Base-by-base conservation (phyloP, 2,329 filamentous ascomycete genomes). In the Bertia moriformis region DNA sequence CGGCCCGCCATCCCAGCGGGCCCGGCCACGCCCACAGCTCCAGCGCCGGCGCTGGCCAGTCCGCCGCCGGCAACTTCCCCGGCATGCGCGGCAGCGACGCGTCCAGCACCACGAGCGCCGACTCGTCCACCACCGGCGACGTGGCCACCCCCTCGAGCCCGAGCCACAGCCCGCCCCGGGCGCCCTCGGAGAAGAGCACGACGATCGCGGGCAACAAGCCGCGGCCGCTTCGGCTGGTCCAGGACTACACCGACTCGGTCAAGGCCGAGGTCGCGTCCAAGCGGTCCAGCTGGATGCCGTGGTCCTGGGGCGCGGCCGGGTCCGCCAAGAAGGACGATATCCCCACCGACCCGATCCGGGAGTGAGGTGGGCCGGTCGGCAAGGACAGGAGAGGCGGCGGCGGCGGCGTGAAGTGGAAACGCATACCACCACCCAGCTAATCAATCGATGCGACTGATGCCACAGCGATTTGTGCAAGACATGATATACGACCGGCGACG, bases 221-320 rank as follows among this genome's bases (percentile, higher is more conserved):
- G 42, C 73, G 88, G 27, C 89, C 89, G 4, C 64, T 98, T 46
- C 72, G 89, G n/a, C 68, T 98, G 19, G 87, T 96, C 37, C 83
- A 91, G 59, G 85, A 93, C 61, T 80, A 81, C 47, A 56, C 60
- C 18, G 71, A 73, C 38, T 53, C 53, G 2, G 58, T 65, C 43
- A 65, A 67, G 49, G 54, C 56, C 15, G 57, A 63, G 39, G n/a
- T n/a, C n/a, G 56, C 52, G 20, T 70, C 69, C 50, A 80, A 79
- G 62, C 63, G 77, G 37, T 63, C 66, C 15, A 80, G 73, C 55
- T 81, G 77, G 77, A 69, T 78, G 22, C 22, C 22, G 22, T 27
- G 22, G 42, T 73, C 73, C 12, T 78, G 74, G 73, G 63, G 65
- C 18, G 46, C 47, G 10, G 55, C 51, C 19, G 59, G 56, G 52